Evolutionary conservation across 495 filamentous ascomycete genomes (phyloP).

Genomic region (Daldinia caldariorum): DNA sequence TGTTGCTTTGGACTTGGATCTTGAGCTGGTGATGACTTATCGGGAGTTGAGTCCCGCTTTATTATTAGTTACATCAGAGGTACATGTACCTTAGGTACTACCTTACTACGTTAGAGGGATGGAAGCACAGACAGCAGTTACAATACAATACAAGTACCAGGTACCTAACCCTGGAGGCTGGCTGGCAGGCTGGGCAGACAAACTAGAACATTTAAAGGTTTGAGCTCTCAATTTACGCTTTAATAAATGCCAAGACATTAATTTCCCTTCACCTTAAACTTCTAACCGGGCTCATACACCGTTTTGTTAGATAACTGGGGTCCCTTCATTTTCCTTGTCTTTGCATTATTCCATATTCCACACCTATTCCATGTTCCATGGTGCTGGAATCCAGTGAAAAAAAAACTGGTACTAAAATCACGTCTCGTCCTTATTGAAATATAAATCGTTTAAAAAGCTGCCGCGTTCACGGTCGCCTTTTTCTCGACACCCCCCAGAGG

Average conservation of each 20-base stretch:
- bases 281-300: neutral
- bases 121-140: neutral
- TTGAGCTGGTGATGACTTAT: conserved; percentile 23
- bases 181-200: too few species aligned
- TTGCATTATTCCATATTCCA: conserved; percentile 1
- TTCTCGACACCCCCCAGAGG: conserved; percentile 19
- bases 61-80: conserved; percentile 7
- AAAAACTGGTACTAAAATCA: conserved; percentile 35
- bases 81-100: conserved; percentile 8
- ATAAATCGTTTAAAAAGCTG: conserved; percentile 17
- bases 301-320: neutral
- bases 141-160: neutral
- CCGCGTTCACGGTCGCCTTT: conserved; percentile 28
- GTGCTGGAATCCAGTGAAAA: conserved; percentile 24
- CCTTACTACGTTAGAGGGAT: too few species aligned
- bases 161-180: too few species aligned
- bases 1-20: neutral
- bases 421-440: conserved; percentile 8
- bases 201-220: neutral
- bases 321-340: neutral
- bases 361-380: conserved; percentile 7
- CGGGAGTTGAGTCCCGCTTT: conserved; percentile 5
- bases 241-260: neutral
- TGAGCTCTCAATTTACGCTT: neutral
- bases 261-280: neutral